Evolutionary conservation across 1,284 basidiomycete genomes (phyloP), one percentile per base, ranked within the genome.

Genomic region (Ustanciosporium gigantosporum): DNA sequence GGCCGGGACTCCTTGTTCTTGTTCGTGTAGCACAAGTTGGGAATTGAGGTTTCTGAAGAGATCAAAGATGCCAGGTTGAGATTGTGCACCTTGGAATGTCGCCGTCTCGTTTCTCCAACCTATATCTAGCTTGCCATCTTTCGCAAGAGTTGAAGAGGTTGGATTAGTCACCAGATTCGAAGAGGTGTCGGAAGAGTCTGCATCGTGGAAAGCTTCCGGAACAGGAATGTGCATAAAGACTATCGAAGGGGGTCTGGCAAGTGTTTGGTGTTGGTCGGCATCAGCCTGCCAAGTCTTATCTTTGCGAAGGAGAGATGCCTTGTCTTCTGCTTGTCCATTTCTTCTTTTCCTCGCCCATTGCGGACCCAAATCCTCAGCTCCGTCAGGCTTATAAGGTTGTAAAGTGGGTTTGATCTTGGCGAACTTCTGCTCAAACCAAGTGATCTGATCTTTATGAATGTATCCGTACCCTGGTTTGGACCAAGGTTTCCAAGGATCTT

Each of bases 211-310:
- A 2, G 68, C 69, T 47, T 78, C 76, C 3, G 75, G 75, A 1
- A 76, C 31, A 3, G 76, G 76, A 29, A 78, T 78, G 41, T 78
- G 76, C 50, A 69, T 62, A 36, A 76, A 77, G 7, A 73, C 47
- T 4, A 78, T 32, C 5, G 61, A 65, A 1, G 68, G 60, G 3
- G 74, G 70, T 37, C 74, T 50, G 4, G 32, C 32, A 11, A 68
- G 22, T 4, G 34, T 25, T 17, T 34, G 42, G 0, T 31, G 31
- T 22, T 44, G 46, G 31, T 61, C 56, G 6, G 58, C 50, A 2
- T 32, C 41, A 17, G 56, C 58, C 29, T 62, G 41, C 64, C 56
- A 69, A 11, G 20, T 38, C 9, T 25, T 24, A 5, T 45, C 53
- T 21, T 17, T 29, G 25, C 38, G 36, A 5, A 9, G 20, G 8